Base-by-base conservation (phyloP, 202 grass and related monocot genomes). In the Hordeum pubiflorum region DNA sequence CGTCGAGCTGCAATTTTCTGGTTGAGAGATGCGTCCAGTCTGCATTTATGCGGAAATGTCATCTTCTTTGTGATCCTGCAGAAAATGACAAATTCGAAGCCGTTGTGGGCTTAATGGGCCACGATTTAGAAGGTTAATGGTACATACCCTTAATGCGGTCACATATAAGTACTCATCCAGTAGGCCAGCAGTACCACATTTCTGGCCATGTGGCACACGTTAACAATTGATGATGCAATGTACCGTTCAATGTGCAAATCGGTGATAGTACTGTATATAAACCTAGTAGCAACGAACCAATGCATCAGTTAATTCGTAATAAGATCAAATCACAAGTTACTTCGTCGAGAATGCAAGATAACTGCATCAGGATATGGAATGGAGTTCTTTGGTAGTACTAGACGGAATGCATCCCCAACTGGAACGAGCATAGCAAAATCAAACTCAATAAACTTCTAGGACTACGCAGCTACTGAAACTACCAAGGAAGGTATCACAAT, bases 401-500 rank as follows among this genome's bases (percentile, higher is more conserved):
- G 27, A 29, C 3, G 27, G 3, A 44, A 73, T 61, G 75, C 43
- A 15, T 50, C 46, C 5, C 5, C 81, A 75, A 29, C 6, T 10
- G 6, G 26, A 52, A 50, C 8, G n/a, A 77, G 10, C 43, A 46
- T 32, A 2, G 9, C 27, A 24, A 34, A 63, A 50, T 20, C 37
- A 14, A 52, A 58, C 31, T 69, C 31, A 17, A 55, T 75, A 22
- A 9, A 46, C 18, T 23, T 6, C 34, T 9, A 15, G 14, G 6
- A 17, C 14, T 18, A 54, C 21, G 68, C 14, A 55, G 29, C 2
- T 72, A 9, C 65, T 70, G 40, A 58, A 41, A 41, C 37, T 74
- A 78, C 37, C 78, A 74, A 82, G 70, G 72, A 14, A 69, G 14
- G 26, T 37, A 61, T 61, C 46, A 62, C 73, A 77, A 82, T 79